A percentile compares a stretch with the other conserved stretches of the same genome.
Conservation (phyloP, 2,329 filamentous ascomycete genomes). For the Pseudocercospora crystallina region DNA sequence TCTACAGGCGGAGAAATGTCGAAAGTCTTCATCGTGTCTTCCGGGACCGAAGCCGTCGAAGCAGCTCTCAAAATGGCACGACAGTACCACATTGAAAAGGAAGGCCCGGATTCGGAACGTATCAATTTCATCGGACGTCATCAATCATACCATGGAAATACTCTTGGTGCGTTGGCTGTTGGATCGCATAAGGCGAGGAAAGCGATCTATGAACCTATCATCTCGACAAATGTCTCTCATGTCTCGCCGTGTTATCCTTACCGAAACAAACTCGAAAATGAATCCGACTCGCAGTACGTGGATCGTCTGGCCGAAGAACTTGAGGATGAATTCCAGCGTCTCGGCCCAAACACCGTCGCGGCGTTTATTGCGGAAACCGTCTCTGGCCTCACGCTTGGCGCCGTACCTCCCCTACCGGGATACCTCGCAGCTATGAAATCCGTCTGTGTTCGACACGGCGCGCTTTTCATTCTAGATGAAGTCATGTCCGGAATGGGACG, state of each 20-base stretch:
- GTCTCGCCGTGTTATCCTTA: conserved; percentile 38
- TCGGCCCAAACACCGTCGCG: conserved; percentile 50
- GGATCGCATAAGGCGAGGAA: conserved; percentile 38
- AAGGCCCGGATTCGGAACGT: conserved; percentile 43
- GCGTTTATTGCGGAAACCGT: conserved; percentile 55
- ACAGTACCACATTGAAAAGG: conserved; percentile 49
- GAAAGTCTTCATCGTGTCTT: conserved; percentile 56
- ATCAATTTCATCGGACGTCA: conserved; percentile 46
- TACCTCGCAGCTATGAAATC: conserved; percentile 57
- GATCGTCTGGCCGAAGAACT: conserved; percentile 45
- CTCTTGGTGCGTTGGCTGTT: conserved; percentile 48
- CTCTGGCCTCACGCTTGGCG: conserved; percentile 48
- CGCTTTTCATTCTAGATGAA: conserved; percentile 58
- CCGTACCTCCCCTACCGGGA: conserved; percentile 51
- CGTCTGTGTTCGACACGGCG: conserved; percentile 57
- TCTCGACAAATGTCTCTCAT: conserved; percentile 30
- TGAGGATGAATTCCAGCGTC: conserved; percentile 47
- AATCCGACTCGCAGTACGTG: conserved; percentile 45
- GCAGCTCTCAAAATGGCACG: conserved; percentile 50
- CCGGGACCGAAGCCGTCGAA: conserved; percentile 48
- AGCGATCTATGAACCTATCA: conserved; percentile 36
- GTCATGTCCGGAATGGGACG: conserved; percentile 34
- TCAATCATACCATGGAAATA: conserved; percentile 54
- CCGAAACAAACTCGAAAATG: conserved; percentile 33
- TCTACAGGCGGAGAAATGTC: conserved; percentile 52